phyloP scores from a whole-genome alignment of 306 rosid genomes.

The Cicer yamashitae region DNA sequence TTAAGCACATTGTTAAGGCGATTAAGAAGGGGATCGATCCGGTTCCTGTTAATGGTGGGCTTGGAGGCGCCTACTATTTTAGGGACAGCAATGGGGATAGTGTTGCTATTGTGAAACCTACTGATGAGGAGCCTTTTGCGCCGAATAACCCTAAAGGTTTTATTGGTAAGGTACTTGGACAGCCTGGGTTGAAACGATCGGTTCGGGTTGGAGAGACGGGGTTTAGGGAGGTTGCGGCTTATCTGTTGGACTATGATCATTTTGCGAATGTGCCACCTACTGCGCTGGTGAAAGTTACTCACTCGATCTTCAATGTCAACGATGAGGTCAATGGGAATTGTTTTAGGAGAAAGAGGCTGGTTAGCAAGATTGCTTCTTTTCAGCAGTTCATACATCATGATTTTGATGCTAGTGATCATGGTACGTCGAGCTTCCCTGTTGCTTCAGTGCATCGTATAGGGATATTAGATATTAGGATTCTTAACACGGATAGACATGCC shows the following conservation, averaged over 20 bases:
- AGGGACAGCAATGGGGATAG: constrained; percentile 72
- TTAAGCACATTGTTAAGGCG: constrained; percentile 72
- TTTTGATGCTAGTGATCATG: constrained; percentile 98
- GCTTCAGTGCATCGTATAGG: constrained; percentile 95
- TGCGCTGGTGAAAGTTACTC: constrained; percentile 91
- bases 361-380: constrained; percentile 93
- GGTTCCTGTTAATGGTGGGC: constrained; percentile 80
- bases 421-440: constrained; percentile 95
- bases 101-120: constrained; percentile 94
- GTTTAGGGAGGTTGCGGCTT: constrained; percentile 94
- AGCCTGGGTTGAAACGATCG: constrained; percentile 88
- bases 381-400: constrained; percentile 94
- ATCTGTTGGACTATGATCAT: constrained; percentile 80
- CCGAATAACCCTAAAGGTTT: constrained; percentile 97
- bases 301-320: constrained; percentile 91
- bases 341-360: constrained; percentile 65
- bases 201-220: constrained; percentile 99
- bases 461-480: constrained; percentile 91
- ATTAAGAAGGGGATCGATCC: constrained; percentile 89
- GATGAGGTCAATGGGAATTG: constrained; percentile 84
- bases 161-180: constrained; percentile 94
- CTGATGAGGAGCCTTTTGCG: constrained; percentile 98
- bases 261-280: constrained; percentile 98
- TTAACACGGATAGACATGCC: constrained; percentile 97
- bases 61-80: constrained; percentile 97